Conservation (phyloP, 257 asterid genomes). For the Primulina tabacum region DNA sequence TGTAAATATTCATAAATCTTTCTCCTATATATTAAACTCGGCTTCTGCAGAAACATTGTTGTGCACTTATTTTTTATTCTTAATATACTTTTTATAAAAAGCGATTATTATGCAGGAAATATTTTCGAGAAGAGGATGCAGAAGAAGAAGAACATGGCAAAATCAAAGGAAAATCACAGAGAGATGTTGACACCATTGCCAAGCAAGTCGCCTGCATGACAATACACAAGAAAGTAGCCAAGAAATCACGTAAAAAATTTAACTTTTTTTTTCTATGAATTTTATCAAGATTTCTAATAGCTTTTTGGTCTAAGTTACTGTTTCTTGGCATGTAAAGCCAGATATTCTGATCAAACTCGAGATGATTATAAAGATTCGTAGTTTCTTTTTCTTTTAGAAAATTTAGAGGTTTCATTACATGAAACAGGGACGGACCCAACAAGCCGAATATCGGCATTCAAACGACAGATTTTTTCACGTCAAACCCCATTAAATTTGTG, state of each 20-base stretch:
- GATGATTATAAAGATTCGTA: no score
- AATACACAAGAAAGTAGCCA: constrained; percentile 36
- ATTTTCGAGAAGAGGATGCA: constrained; percentile 30
- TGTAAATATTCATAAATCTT: constrained; percentile 33
- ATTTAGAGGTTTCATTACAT: no score
- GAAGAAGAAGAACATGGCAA: constrained; percentile 10
- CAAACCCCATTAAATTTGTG: no score
- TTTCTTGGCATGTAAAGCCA: neutral
- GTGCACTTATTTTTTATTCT: neutral
- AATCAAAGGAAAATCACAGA: constrained; percentile 23
- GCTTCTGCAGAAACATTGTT: no score
- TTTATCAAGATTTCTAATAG: neutral
- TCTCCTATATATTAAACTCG: neutral
- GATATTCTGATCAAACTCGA: no score
- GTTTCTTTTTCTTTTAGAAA: no score
- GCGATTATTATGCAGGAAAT: constrained; percentile 35
- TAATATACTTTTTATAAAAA: no score
- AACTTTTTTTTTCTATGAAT: neutral
- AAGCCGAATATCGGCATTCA: no score
- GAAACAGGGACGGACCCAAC: no score
- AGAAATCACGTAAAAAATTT: constrained; percentile 34
- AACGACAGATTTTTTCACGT: no score
- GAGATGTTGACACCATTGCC: constrained; percentile 28
- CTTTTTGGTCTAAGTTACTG: constrained; percentile 6
- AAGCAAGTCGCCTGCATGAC: constrained; percentile 43